Evolutionary conservation across 2,329 filamentous ascomycete genomes (phyloP), one percentile per base, ranked within the genome.

Genomic region (Aspergillus sp.): DNA sequence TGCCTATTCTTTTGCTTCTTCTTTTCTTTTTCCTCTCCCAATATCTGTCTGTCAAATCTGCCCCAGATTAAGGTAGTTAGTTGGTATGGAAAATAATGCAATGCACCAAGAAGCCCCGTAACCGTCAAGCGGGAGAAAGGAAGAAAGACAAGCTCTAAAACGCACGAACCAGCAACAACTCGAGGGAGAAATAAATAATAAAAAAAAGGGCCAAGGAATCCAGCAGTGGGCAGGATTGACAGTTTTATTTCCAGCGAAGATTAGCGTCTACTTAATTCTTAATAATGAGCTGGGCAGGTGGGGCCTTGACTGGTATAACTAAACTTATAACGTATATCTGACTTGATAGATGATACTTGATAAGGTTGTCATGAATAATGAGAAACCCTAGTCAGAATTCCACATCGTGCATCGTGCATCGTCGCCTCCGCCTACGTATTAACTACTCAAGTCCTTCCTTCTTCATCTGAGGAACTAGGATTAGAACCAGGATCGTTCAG

Each of bases 201-300:
- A 46, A 46, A 46, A 22, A 46, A 46, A 60, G 53, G 16, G 26
- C 52, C 42, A 54, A 57, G 22, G 45, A 39, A 12, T 18, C 20
- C 3, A 52, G 12, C 9, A 11, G 49, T 39, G 46, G 56, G 52
- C 52, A 32, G 39, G 53, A 55, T 58, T 61, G 32, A 42, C 53
- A 54, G 49, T 56, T 53, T 61, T 55, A 56, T 61, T 61, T 36
- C 32, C 51, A n/a, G 14, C 14, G 36, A 42, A n/a, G 36, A 42
- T 42, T 42, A 42, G 36, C 32, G 32, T 36, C 26, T 36, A 14
- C 32, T 39, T 46, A 49, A 49, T 52, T 20, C 31, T 58, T 52
- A 61, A 49, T 58, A 54, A 55, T 39, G 22, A 20, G 18, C 46
- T 55, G 32, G 29, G 16, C 31, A 58, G 52, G 62, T 68, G 64